Evolutionary conservation across 176 grass and related monocot genomes (phyloP).

Genomic region (Juncus inflexus): DNA sequence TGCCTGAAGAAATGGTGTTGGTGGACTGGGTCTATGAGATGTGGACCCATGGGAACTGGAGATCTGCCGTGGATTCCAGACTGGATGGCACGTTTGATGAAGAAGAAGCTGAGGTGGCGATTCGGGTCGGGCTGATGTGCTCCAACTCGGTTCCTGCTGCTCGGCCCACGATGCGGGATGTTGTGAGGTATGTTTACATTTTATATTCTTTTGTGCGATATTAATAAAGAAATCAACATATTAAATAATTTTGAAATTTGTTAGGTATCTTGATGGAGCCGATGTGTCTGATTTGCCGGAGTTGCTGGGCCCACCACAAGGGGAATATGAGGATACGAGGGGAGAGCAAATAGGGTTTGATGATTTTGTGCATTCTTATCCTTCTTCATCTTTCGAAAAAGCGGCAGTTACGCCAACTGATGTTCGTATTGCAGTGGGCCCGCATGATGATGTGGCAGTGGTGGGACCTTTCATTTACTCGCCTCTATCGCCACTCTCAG

Average conservation of each 20-base stretch:
- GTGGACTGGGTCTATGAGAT: conserved; percentile 71
- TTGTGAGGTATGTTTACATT: conserved; percentile 26
- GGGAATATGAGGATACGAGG: conserved; percentile 4
- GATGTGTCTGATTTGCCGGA: conserved; percentile 49
- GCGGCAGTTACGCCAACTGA: neutral
- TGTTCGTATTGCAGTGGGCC: neutral
- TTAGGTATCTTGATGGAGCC: conserved; percentile 50
- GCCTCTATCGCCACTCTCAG: conserved; percentile 41
- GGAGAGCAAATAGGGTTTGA: conserved; percentile 49
- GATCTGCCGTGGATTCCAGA: conserved; percentile 47
- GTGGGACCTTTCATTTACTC: conserved; percentile 45
- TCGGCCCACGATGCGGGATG: conserved; percentile 65
- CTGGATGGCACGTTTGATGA: conserved; percentile 42
- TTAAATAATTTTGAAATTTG: too few relatives aligned
- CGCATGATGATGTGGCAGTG: conserved; percentile 15
- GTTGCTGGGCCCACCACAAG: conserved; percentile 27
- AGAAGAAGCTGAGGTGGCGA: conserved; percentile 35
- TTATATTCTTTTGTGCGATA: neutral
- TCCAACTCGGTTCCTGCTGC: conserved; percentile 42
- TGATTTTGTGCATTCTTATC: conserved; percentile 79
- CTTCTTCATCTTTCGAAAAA: conserved; percentile 63
- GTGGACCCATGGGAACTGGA: conserved; percentile 40
- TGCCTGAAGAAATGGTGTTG: conserved; percentile 59
- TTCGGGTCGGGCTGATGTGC: conserved; percentile 68
- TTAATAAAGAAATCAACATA: too few relatives aligned